Evolutionary conservation across 2,329 filamentous ascomycete genomes (phyloP), one percentile per base, ranked within the genome.

Genomic region (Pleoardoris graminearum): DNA sequence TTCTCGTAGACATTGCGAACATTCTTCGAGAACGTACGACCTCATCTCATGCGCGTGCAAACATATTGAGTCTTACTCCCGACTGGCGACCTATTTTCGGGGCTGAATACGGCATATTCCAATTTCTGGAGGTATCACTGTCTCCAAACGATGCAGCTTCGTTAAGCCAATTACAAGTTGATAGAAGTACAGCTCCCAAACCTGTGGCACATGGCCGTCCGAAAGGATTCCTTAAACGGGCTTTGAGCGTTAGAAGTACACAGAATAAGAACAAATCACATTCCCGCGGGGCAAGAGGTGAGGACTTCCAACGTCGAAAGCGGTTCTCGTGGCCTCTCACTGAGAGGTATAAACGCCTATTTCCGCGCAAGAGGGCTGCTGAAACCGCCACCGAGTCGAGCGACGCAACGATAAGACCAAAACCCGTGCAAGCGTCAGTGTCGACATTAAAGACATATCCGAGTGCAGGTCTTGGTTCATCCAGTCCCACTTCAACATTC

Each of bases 1-100:
- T 53, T 10, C 17, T 33, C 10, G 45, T 42, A 7, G 50, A 53
- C 33, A 27, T 53, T 14, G 42, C 50, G 14, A 53, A 53, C 29
- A 37, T 39, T 23, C 33, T 53, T 14, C 42, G 42, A 38, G 32
- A 41, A 11, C 38, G 50, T 7, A 52, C 44, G 11, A 25, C n/a
- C 10, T 43, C 37, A 17, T 25, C 23, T 5, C 43, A 30, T 10
- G 29, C 45, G 16, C 27, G 29, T 37, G 30, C 27, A 17, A 52
- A 30, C 35, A 38, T 47, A n/a, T 22, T 38, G 17, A 43, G 23
- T 37, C 16, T 52, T 14, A n/a, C 43, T 7, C n/a, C 50, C 11
- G 16, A 25, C n/a, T 52, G 43, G 43, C 39, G 43, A 17, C 50
- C 50, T 11, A 37, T 23, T 12, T 47, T 32, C 32, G 43, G 50